These are phyloP conservation scores for Leccinum incarnatum DNA, from an alignment of 768 basidiomycete genomes.

Conservation along the genomic window DNA sequence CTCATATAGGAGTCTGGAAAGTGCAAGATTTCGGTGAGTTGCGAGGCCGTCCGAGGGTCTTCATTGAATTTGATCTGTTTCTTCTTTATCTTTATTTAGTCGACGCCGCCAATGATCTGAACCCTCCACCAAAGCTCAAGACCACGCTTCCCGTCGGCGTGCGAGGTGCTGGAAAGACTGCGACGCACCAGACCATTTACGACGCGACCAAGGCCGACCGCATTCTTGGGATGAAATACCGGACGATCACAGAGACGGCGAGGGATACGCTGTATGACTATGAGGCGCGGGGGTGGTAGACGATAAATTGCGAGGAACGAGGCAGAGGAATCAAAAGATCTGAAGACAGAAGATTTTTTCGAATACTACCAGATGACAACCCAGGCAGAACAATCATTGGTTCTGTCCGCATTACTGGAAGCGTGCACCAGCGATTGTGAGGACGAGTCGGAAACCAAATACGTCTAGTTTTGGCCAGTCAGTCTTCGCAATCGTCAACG, in stretches of 20 bases:
- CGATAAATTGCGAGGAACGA: neutral
- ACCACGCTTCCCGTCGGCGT: neutral
- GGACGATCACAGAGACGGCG: neutral
- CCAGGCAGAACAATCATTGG: neutral
- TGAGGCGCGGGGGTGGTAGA: neutral
- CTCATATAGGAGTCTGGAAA: neutral
- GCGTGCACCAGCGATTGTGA: too few relatives aligned
- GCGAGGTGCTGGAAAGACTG: neutral
- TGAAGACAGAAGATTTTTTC: neutral
- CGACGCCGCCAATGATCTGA: neutral
- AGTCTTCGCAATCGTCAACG: too few relatives aligned
- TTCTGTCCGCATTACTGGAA: too few relatives aligned
- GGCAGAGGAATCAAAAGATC: neutral
- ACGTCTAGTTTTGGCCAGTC: too few relatives aligned
- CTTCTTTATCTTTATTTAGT: neutral
- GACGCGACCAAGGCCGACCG: neutral
- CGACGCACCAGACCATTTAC: neutral
- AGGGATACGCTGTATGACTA: neutral
- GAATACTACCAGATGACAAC: neutral
- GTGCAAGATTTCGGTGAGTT: neutral
- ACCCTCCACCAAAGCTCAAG: neutral
- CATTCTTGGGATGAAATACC: neutral
- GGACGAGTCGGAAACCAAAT: too few relatives aligned
- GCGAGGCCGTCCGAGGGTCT: neutral
- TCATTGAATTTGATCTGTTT: neutral